These are phyloP conservation scores for Barnettozyma sucrosica DNA, from an alignment of 805 yeast genomes.

Conservation along the genomic window DNA sequence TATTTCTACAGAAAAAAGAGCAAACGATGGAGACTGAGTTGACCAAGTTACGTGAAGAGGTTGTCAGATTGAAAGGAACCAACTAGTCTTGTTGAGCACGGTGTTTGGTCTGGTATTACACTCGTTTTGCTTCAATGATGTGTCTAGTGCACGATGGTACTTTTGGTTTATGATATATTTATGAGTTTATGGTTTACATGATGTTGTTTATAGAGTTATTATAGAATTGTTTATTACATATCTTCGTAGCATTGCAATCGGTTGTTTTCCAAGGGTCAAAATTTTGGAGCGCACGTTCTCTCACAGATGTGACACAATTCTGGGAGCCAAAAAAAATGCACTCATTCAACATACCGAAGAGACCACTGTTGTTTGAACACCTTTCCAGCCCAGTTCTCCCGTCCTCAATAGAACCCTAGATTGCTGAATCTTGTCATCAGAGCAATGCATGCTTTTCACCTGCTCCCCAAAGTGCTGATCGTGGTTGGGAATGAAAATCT, in stretches of 20 bases:
- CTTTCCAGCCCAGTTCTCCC: no score
- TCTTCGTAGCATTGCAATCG: not conserved
- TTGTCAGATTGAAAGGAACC: slow-evolving; percentile 22
- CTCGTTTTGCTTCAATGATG: not conserved
- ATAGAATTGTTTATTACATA: not conserved
- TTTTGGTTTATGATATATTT: not conserved
- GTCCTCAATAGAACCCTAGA: no score
- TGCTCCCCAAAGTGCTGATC: no score
- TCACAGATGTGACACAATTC: not conserved
- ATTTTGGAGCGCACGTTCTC: not conserved
- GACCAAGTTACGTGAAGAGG: slow-evolving; percentile 24
- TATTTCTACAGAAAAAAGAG: slow-evolving; percentile 47
- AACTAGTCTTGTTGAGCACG: not conserved
- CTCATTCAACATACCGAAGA: no score
- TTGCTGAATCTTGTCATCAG: no score
- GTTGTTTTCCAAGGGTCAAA: not conserved
- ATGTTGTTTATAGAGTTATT: slow-evolving; percentile 4
- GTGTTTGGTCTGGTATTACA: not conserved
- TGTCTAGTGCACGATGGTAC: not conserved
- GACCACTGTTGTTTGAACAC: no score
- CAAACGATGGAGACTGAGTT: slow-evolving; percentile 30
- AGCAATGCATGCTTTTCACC: no score
- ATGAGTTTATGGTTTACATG: slow-evolving; percentile 1
- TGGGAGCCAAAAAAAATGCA: not conserved
- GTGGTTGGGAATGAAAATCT: no score